Evolutionary conservation across 495 filamentous ascomycete genomes (phyloP).

Genomic region (Astrocystis sublimbata): DNA sequence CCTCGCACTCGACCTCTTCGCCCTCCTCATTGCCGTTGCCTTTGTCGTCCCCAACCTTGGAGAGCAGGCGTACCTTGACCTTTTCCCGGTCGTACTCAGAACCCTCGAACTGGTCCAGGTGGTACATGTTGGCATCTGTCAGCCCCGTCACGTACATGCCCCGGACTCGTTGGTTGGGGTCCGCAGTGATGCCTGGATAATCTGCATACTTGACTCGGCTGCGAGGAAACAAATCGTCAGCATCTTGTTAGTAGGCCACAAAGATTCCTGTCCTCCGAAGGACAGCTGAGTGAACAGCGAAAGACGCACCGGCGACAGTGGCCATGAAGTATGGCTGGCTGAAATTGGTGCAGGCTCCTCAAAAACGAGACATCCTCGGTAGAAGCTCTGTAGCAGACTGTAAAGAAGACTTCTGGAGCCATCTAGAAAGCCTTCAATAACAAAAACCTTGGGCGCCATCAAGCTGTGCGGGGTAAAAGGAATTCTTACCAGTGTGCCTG

Average conservation of each 20-base stretch:
- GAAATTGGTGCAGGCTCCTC: constrained; percentile 59
- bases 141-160: constrained; percentile 79
- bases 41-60: constrained; percentile 38
- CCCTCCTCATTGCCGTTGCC: constrained; percentile 52
- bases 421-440: constrained; percentile 58
- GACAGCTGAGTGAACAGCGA: neutral
- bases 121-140: constrained; percentile 70
- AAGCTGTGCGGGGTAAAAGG: neutral
- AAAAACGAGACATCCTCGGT: constrained; percentile 43
- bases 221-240: constrained; percentile 6
- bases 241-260: neutral
- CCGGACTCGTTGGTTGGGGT: constrained; percentile 60
- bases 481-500: constrained; percentile 41
- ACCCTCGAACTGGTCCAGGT: constrained; percentile 85
- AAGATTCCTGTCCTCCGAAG: neutral
- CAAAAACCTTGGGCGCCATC: no score
- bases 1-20: constrained; percentile 63
- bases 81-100: constrained; percentile 62
- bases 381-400: constrained; percentile 70
- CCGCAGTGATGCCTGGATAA: constrained; percentile 79
- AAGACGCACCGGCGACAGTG: constrained; percentile 69
- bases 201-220: constrained; percentile 55
- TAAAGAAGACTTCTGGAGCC: constrained; percentile 77
- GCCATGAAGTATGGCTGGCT: constrained; percentile 72
- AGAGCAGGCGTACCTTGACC: constrained; percentile 62